Base-by-base conservation (phyloP, 202 grass and related monocot species). In the Schoenoplectus tabernaemontani region DNA sequence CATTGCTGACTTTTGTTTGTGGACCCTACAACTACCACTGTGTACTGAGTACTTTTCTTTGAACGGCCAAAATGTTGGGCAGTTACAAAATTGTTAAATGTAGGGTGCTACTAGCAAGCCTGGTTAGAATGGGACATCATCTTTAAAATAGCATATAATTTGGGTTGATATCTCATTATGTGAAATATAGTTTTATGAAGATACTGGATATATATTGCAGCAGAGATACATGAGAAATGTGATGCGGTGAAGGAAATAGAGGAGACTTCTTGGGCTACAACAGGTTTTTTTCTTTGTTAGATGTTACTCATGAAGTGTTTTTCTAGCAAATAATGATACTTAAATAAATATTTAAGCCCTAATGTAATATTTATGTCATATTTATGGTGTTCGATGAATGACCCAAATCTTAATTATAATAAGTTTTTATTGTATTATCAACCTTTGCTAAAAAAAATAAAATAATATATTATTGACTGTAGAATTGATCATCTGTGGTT, bases 191-290 rank as follows among this genome's bases (percentile, higher is more conserved):
- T 28, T 83, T 51, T 57, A 33, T 78, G 78, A 71, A 97, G 95
- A 74, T 97, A 67, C 46, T 97, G 44, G 91, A 28, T 28, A 28
- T 28, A 92, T 83, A 97, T 89, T 12, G 74, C 94, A 22, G 89
- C 89, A 19, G 95, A 97, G 87, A 97, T 97, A 63, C 91, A 97
- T 43, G 91, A 97, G 69, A 88, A 89, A 7, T 91, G 92, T 28
- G 95, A 92, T 24, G 59, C 81, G 0, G 91, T 97, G 37, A 89
- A 87, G 73, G 95, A 92, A 75, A 90, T 97, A 97, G 81, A 84
- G 28, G 59, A 90, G 88, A 56, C 89, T 97, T 82, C 87, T 86
- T 83, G 91, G 94, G 58, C 79, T 94, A 67, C 91, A 92, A 5
- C 95, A 97, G 94, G 91, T 91, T 57, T 54, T 20, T 69, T 20